These are phyloP conservation scores for Aphanomyces invadans DNA, from an alignment of 352 stramenopile species.

Conservation along the genomic window DNA sequence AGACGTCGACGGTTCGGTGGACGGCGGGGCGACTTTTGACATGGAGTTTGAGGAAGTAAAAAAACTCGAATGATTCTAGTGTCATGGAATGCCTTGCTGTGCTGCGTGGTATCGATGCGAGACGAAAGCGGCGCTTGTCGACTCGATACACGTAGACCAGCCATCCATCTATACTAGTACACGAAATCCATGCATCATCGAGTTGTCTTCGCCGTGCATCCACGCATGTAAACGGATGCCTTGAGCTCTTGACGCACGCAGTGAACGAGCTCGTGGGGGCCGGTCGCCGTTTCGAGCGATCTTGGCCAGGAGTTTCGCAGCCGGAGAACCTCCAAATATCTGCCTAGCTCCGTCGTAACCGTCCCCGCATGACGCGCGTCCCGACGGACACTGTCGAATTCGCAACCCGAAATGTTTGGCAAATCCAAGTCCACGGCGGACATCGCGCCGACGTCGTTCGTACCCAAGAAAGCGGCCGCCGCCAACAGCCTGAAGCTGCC, in stretches of 20 bases:
- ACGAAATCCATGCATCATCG: no score
- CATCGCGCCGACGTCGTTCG: not conserved
- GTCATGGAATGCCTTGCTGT: not conserved
- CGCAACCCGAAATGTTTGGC: no score
- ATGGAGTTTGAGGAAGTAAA: not conserved
- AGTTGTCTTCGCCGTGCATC: no score
- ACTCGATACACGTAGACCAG: not conserved
- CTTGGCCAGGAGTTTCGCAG: not conserved
- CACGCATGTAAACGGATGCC: not conserved
- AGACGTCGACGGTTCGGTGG: not conserved
- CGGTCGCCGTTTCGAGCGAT: not conserved
- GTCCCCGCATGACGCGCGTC: not conserved
- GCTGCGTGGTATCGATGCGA: not conserved
- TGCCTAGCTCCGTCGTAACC: not conserved
- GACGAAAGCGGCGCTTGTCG: not conserved
- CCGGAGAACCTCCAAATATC: not conserved
- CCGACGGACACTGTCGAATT: not conserved
- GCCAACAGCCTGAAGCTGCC: not conserved
- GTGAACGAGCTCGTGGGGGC: not conserved
- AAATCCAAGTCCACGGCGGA: slow-evolving; percentile 11
- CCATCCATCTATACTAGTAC: no score
- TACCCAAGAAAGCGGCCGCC: slow-evolving; percentile 10
- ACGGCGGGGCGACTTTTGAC: not conserved
- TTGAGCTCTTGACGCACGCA: not conserved
- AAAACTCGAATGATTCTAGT: not conserved